Evolutionary conservation across 2,329 filamentous ascomycete species (phyloP).

Genomic region (Nemania abortiva): DNA sequence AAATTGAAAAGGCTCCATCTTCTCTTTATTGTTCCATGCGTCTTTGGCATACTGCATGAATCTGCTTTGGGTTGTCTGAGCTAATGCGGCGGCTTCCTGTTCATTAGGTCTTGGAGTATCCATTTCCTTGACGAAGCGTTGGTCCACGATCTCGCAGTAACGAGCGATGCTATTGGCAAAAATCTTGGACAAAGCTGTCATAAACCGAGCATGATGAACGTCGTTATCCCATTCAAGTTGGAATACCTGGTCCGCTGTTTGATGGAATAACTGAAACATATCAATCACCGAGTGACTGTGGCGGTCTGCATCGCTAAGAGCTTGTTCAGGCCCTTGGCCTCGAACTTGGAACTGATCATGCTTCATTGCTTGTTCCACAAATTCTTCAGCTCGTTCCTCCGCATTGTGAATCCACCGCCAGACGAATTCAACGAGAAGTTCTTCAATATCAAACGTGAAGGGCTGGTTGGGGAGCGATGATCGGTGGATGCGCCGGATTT

Average conservation of each 20-base stretch:
- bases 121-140: constrained; percentile 90
- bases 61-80: constrained; percentile 88
- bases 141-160: constrained; percentile 93
- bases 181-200: constrained; percentile 90
- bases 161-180: constrained; percentile 84
- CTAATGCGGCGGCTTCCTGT: constrained; percentile 72
- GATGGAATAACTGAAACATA: constrained; percentile 92
- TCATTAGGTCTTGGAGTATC: constrained; percentile 90
- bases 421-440: constrained; percentile 88
- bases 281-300: constrained; percentile 96
- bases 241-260: constrained; percentile 88
- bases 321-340: constrained; percentile 70
- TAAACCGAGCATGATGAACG: constrained; percentile 93
- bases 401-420: constrained; percentile 93
- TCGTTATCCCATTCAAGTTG: constrained; percentile 93
- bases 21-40: constrained; percentile 90
- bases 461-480: constrained; percentile 77
- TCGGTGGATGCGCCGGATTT: constrained; percentile 83
- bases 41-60: constrained; percentile 95
- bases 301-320: constrained; percentile 81
- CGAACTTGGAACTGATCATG: constrained; percentile 88
- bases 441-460: constrained; percentile 91
- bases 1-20: constrained; percentile 96
- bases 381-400: constrained; percentile 81
- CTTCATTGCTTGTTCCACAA: constrained; percentile 91